Conservation (phyloP, 169 alveolate genomes). For the Babesia caballi region DNA sequence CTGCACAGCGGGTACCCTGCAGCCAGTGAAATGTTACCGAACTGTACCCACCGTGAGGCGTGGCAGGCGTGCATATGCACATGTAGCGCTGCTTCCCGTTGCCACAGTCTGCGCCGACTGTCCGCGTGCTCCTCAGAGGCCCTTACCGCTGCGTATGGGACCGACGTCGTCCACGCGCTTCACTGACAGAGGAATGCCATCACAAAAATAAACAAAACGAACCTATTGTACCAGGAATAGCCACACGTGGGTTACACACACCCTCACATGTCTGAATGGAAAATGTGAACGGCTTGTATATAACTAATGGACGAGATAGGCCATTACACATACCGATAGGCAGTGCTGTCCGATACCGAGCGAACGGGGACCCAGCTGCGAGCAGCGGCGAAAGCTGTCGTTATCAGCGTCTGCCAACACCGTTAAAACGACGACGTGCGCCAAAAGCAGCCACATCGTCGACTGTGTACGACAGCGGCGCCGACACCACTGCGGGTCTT, state of each 20-base stretch:
- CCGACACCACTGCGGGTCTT: neutral
- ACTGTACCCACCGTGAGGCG: conserved; percentile 47
- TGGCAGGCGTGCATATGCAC: conserved; percentile 40
- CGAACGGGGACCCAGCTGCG: conserved; percentile 48
- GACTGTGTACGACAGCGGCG: neutral
- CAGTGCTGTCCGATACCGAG: conserved; percentile 64
- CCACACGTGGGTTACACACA: conserved; percentile 32
- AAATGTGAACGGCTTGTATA: neutral
- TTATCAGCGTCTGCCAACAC: neutral
- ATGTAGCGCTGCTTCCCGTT: conserved; percentile 32
- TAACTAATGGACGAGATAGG: neutral
- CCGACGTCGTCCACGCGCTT: conserved; percentile 49
- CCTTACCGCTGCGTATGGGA: conserved; percentile 34
- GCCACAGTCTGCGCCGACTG: conserved; percentile 34
- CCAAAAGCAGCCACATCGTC: conserved; percentile 2
- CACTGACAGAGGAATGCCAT: neutral
- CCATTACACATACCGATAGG: conserved; percentile 48
- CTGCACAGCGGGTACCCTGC: conserved; percentile 62
- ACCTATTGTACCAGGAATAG: conserved; percentile 62
- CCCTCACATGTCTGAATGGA: conserved; percentile 52
- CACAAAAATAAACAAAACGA: neutral
- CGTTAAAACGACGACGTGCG: neutral
- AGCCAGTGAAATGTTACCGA: neutral
- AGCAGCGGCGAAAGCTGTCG: conserved; percentile 13
- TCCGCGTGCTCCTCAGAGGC: neutral